Conservation (phyloP, 2,329 filamentous ascomycete species). For the Exophiala spinifera region DNA sequence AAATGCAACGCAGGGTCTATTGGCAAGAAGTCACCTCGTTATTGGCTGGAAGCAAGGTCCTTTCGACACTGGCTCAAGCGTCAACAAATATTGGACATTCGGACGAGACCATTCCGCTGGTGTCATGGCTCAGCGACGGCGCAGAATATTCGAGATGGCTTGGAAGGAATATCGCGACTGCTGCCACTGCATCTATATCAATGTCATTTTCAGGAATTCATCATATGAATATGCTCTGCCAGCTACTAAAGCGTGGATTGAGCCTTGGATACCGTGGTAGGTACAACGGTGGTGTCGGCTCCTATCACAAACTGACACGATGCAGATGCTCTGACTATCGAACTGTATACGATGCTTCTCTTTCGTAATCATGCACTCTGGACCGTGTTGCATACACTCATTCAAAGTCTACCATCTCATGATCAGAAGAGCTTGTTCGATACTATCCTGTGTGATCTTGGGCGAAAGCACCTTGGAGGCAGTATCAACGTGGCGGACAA, state of each 20-base stretch:
- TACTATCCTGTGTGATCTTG: conserved; percentile 45
- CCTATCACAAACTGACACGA: conserved; percentile 16
- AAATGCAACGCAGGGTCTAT: conserved; percentile 39
- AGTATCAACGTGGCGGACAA: conserved; percentile 21
- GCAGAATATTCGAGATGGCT: conserved; percentile 69
- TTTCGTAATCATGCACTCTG: conserved; percentile 32
- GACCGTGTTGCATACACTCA: conserved; percentile 37
- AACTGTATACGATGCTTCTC: conserved; percentile 40
- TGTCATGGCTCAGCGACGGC: conserved; percentile 63
- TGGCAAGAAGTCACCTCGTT: conserved; percentile 64
- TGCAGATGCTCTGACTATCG: conserved; percentile 40
- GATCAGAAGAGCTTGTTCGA: conserved; percentile 49
- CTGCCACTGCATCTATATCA: conserved; percentile 32
- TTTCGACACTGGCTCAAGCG: conserved; percentile 57
- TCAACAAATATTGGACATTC: conserved; percentile 37
- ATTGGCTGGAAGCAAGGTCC: conserved; percentile 58
- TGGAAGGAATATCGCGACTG: conserved; percentile 57
- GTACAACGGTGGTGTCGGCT: neutral
- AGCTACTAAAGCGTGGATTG: conserved; percentile 58
- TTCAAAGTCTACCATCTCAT: conserved; percentile 44
- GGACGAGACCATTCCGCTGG: conserved; percentile 28
- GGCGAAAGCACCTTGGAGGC: conserved; percentile 38
- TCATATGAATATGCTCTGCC: conserved; percentile 38
- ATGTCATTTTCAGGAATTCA: conserved; percentile 39
- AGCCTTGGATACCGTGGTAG: conserved; percentile 71